Evolutionary conservation across 2,329 filamentous ascomycete species (phyloP), one percentile per base, ranked within the genome.

Genomic region (Endoconidiophora polonica): DNA sequence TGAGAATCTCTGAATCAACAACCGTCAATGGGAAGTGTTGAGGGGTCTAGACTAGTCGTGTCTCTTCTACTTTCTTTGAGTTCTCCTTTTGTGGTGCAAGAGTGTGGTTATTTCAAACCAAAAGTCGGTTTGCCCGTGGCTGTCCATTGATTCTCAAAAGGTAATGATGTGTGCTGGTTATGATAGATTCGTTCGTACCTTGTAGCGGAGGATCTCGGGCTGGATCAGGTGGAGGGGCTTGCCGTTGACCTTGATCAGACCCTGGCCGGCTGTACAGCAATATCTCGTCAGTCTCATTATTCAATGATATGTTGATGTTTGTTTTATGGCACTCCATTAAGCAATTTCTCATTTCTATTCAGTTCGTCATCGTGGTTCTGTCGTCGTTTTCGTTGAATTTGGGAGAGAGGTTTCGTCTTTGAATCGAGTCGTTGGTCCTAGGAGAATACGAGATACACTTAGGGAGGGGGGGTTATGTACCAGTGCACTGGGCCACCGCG

Each of bases 211-310:
- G 71, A 94, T 82, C 75, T 94, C 85, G 63, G 91, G 88, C 76
- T 95, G 85, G 64, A 94, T 84, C 64, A 96, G 85, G 65, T 76
- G 76, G 64, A 98, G 81, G 65, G 91, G 91, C 69, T 86, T 85
- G 73, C 91, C 91, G 78, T 96, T 98, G 73, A 95, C 91, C 79
- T 93, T 94, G 74, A 98, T 79, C 64, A 96, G 81, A 71, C 91
- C 91, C 59, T 62, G 61, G 57, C 67, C 67, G 60, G 67, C 60
- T 67, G 38, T 52, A 53, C 29, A 53, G 41, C 46, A 44, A 52
- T 42, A 50, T 23, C 43, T 54, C 29, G 53, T 52, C 53, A 52
- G 46, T 51, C 29, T 33, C 9, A 33, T 33, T 9, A 10, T 33
- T 18, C 46, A 37, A 20, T 18, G 16, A 18, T 39, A 47, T 29